Conservation (phyloP, 2,329 filamentous ascomycete genomes). For the Penicillium digitatum region DNA sequence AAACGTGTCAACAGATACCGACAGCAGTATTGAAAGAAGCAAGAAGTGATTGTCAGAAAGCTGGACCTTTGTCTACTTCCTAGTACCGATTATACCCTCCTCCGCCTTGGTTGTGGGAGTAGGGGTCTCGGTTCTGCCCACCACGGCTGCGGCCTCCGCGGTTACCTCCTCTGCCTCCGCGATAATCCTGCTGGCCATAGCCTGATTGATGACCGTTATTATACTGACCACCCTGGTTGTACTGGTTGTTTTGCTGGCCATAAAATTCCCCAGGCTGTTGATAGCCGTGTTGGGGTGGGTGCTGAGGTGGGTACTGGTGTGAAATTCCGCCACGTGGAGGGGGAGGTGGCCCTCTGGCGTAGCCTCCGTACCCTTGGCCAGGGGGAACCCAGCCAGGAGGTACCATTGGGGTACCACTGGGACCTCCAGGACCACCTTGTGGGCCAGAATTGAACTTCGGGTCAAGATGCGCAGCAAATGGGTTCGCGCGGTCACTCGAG, state of each 20-base stretch:
- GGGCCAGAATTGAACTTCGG: constrained; percentile 40
- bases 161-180: constrained; percentile 24
- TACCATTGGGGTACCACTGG: constrained; percentile 30
- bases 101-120: constrained; percentile 21
- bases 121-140: constrained; percentile 26
- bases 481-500: constrained; percentile 43
- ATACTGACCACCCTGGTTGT: constrained; percentile 18
- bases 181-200: constrained; percentile 24
- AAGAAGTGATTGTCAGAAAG: neutral
- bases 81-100: constrained; percentile 42
- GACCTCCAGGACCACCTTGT: constrained; percentile 28
- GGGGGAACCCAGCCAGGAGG: constrained; percentile 37
- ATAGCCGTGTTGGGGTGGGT: constrained; percentile 19
- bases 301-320: constrained; percentile 22
- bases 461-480: constrained; percentile 48
- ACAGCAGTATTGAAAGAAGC: neutral
- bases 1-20: constrained; percentile 2
- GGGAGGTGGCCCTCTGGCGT: constrained; percentile 38
- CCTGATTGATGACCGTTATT: constrained; percentile 18
- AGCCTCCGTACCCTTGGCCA: constrained; percentile 28
- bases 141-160: constrained; percentile 25
- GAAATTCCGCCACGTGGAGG: constrained; percentile 37
- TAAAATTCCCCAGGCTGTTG: constrained; percentile 20
- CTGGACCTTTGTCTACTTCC: neutral
- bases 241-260: constrained; percentile 16